These are phyloP conservation scores for Dactylellina drechsleri DNA, from an alignment of 2,329 filamentous ascomycete species.

Conservation along the genomic window DNA sequence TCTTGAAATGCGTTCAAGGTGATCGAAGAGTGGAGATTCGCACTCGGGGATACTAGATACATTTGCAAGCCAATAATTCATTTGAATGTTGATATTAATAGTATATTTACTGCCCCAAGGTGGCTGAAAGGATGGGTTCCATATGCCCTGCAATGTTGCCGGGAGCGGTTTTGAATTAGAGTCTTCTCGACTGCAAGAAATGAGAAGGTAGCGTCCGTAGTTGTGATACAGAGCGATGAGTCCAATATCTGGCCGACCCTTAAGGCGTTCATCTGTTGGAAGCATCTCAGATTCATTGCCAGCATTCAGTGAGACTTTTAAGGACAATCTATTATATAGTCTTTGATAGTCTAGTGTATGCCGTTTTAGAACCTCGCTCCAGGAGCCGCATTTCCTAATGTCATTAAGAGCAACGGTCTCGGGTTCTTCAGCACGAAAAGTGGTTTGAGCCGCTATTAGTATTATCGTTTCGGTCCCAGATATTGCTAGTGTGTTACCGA, in stretches of 20 bases:
- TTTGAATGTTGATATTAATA: constrained; percentile 67
- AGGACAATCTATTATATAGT: constrained; percentile 60
- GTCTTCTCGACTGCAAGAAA: constrained; percentile 60
- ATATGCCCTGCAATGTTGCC: constrained; percentile 64
- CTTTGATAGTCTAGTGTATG: constrained; percentile 60
- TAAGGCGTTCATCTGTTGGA: constrained; percentile 57
- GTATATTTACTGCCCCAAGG: constrained; percentile 66
- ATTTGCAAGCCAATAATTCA: constrained; percentile 67
- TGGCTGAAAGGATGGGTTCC: constrained; percentile 63
- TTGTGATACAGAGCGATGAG: constrained; percentile 61
- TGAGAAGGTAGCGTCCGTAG: constrained; percentile 62
- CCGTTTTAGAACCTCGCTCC: constrained; percentile 57
- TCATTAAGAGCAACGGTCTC: constrained; percentile 58
- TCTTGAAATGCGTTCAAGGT: constrained; percentile 61
- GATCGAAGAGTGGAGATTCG: constrained; percentile 63
- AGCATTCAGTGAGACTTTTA: constrained; percentile 57
- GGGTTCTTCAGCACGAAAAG: constrained; percentile 60
- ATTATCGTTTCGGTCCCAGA: constrained; percentile 61
- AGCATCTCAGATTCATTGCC: constrained; percentile 31
- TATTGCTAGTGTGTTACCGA: constrained; percentile 62
- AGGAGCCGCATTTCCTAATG: constrained; percentile 52
- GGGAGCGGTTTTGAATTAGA: constrained; percentile 59
- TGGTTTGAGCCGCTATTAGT: constrained; percentile 62
- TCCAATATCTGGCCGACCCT: constrained; percentile 54
- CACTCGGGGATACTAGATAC: constrained; percentile 61